phyloP scores from a whole-genome alignment of 2,329 filamentous ascomycete genomes.

The Thielaviopsis ethacetica region DNA sequence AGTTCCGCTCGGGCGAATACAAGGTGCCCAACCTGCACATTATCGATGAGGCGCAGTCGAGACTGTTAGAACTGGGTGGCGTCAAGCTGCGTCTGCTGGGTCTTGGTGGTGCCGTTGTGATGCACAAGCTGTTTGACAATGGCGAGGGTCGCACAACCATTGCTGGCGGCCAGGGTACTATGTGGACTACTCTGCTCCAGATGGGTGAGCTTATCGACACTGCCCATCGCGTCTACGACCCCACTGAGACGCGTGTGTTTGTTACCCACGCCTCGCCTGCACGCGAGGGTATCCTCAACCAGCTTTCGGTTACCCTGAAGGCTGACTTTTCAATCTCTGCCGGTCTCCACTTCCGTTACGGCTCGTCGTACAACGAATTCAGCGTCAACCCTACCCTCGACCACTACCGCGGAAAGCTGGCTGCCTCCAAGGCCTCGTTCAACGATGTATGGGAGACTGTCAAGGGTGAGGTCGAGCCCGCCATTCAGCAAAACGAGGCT shows the following conservation, averaged over 20 bases:
- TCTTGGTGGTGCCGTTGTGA: slow-evolving; percentile 88
- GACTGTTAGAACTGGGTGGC: slow-evolving; percentile 84
- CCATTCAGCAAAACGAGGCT: slow-evolving; percentile 81
- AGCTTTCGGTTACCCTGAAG: slow-evolving; percentile 92
- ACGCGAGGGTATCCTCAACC: slow-evolving; percentile 89
- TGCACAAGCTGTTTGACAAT: slow-evolving; percentile 99
- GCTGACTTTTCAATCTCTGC: slow-evolving; percentile 97
- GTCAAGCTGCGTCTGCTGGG: slow-evolving; percentile 91
- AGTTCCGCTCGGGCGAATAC: slow-evolving; percentile 94
- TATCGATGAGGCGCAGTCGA: slow-evolving; percentile 93
- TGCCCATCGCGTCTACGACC: slow-evolving; percentile 94
- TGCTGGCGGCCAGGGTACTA: slow-evolving; percentile 92
- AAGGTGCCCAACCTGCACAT: slow-evolving; percentile 96
- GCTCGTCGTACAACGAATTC: slow-evolving; percentile 99
- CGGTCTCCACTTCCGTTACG: slow-evolving; percentile 94
- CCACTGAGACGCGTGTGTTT: slow-evolving; percentile 91
- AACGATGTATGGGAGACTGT: slow-evolving; percentile 99
- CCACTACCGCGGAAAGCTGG: slow-evolving; percentile 95
- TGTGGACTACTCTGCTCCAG: slow-evolving; percentile 97
- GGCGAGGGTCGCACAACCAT: slow-evolving; percentile 96
- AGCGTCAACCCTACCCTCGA: slow-evolving; percentile 96
- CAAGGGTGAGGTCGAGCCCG: slow-evolving; percentile 86
- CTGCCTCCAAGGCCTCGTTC: slow-evolving; percentile 94
- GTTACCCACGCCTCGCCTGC: slow-evolving; percentile 94
- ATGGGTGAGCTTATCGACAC: slow-evolving; percentile 98